Evolutionary conservation across 2,329 filamentous ascomycete species (phyloP).

Genomic region (Xylariaceae sp.): DNA sequence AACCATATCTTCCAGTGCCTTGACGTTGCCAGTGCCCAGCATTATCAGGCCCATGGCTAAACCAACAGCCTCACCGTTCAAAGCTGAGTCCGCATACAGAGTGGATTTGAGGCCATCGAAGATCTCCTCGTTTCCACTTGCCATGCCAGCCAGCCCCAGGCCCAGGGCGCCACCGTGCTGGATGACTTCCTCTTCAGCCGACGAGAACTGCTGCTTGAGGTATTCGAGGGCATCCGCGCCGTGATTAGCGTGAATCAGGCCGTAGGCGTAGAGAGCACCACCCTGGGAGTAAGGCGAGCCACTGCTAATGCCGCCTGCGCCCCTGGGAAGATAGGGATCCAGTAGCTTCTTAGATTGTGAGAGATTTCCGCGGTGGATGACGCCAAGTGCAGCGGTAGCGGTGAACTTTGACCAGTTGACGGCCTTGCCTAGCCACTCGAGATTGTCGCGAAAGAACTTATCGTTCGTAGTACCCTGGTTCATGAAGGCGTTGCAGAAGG

Average conservation of each 20-base stretch:
- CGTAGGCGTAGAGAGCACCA: conserved; percentile 91
- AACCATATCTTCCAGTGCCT: conserved; percentile 93
- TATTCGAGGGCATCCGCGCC: conserved; percentile 85
- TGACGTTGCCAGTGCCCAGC: conserved; percentile 94
- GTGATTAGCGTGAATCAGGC: conserved; percentile 95
- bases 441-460: conserved; percentile 96
- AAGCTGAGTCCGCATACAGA: conserved; percentile 87
- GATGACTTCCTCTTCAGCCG: conserved; percentile 84
- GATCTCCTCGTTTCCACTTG: conserved; percentile 82
- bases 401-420: conserved; percentile 99
- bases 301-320: conserved; percentile 59
- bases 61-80: conserved; percentile 95
- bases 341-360: conserved; percentile 89
- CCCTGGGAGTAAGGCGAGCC: conserved; percentile 95
- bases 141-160: conserved; percentile 96
- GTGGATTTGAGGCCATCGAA: conserved; percentile 89
- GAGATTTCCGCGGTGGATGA: conserved; percentile 94
- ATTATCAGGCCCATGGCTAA: conserved; percentile 97
- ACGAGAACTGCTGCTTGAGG: conserved; percentile 68
- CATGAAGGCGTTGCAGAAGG: conserved; percentile 98
- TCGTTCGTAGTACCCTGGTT: conserved; percentile 97
- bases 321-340: conserved; percentile 87
- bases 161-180: conserved; percentile 95
- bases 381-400: conserved; percentile 89
- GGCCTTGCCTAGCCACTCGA: conserved; percentile 97